These are phyloP conservation scores for Adansonia rubrostipa DNA, from an alignment of 441 rosid genomes.

Conservation along the genomic window DNA sequence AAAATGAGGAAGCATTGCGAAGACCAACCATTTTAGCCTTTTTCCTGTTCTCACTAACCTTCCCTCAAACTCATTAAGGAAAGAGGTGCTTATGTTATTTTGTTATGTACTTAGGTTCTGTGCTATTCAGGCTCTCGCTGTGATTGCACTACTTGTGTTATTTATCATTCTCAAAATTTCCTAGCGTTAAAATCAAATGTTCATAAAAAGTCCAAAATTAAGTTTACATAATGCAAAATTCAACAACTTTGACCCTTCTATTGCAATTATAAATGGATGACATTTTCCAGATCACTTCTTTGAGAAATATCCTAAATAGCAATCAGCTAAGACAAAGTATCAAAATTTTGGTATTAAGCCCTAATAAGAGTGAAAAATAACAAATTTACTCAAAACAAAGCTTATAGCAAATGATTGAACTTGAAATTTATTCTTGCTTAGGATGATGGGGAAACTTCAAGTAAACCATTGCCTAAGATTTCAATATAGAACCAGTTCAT, in stretches of 20 bases:
- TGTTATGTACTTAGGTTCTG: conserved; percentile 2
- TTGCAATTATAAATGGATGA: neutral
- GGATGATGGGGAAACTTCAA: conserved; percentile 11
- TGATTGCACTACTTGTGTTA: conserved; percentile 13
- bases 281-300: neutral
- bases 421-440: conserved; percentile 12
- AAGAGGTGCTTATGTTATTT: conserved; percentile 1
- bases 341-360: neutral
- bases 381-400: neutral
- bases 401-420: conserved; percentile 2
- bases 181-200: neutral
- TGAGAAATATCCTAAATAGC: conserved; percentile 16
- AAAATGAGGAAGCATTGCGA: neutral
- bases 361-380: neutral
- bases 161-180: conserved; percentile 2
- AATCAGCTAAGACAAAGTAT: conserved; percentile 4
- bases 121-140: neutral
- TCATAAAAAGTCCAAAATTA: conserved; percentile 9
- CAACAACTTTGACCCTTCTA: conserved; percentile 4
- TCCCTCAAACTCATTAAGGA: conserved; percentile 3
- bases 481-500: conserved; percentile 7
- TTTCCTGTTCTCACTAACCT: neutral
- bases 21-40: conserved; percentile 9
- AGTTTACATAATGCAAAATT: neutral
- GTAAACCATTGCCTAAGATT: neutral